Percentiles rank a stretch among this genome's conserved stretches.
Conservation (phyloP, 2,329 filamentous ascomycete genomes). For the Massarina eburnea region DNA sequence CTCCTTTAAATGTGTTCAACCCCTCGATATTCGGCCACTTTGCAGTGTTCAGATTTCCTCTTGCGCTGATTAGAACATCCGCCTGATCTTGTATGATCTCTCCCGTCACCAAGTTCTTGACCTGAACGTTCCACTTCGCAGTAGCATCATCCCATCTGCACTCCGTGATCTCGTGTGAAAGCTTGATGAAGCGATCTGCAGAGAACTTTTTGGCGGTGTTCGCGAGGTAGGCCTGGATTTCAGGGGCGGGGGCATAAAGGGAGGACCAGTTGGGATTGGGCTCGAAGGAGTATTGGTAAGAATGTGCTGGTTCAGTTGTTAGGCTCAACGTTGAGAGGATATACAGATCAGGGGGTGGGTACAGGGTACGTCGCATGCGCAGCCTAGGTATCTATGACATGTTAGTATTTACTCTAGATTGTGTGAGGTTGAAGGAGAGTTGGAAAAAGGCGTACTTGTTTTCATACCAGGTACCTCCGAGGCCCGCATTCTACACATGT, state of each 20-base stretch:
- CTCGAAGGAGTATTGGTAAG: constrained; percentile 49
- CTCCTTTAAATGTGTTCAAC: constrained; percentile 32
- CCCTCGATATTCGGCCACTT: constrained; percentile 40
- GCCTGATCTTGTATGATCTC: constrained; percentile 26
- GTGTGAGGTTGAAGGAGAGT: background rate
- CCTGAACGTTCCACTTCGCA: constrained; percentile 41
- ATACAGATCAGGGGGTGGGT: constrained; percentile 6
- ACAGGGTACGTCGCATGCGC: constrained; percentile 47
- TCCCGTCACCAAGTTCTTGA: constrained; percentile 35
- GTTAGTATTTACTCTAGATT: background rate
- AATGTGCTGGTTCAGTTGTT: constrained; percentile 33
- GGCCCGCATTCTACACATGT: constrained; percentile 45
- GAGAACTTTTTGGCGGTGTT: constrained; percentile 38
- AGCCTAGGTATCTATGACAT: constrained; percentile 42
- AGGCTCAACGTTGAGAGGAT: background rate
- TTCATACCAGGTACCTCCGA: constrained; percentile 46
- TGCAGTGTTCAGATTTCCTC: constrained; percentile 34
- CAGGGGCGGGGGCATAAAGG: constrained; percentile 42
- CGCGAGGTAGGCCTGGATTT: constrained; percentile 44
- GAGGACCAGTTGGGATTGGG: constrained; percentile 46
- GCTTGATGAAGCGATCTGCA: constrained; percentile 41
- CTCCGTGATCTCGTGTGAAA: constrained; percentile 37
- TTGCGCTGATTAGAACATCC: constrained; percentile 36
- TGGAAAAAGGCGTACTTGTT: too few species aligned
- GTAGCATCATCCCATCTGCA: constrained; percentile 37